These are phyloP conservation scores for Samsoniella hepiali DNA, from an alignment of 2,329 filamentous ascomycete species.

Conservation along the genomic window DNA sequence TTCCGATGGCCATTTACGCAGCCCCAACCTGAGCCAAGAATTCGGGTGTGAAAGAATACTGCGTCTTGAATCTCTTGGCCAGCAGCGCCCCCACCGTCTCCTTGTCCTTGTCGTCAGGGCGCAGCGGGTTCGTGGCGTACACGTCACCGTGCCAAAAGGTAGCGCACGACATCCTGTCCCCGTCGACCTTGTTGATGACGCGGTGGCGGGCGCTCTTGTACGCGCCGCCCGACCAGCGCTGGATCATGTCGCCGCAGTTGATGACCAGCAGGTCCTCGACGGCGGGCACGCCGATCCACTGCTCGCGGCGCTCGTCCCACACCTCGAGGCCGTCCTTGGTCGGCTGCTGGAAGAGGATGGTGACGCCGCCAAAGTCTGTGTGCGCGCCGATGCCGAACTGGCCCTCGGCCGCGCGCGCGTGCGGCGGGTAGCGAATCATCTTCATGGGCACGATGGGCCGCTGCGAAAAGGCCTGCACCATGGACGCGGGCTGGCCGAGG, in stretches of 20 bases:
- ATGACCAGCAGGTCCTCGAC: constrained; percentile 43
- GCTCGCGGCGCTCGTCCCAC: constrained; percentile 32
- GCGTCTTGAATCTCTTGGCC: too few relatives aligned
- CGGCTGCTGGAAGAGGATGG: constrained; percentile 47
- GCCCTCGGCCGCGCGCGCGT: neutral
- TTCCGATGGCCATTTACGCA: too few relatives aligned
- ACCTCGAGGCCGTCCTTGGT: constrained; percentile 45
- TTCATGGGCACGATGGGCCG: neutral
- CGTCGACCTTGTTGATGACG: constrained; percentile 46
- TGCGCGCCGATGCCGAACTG: constrained; percentile 37
- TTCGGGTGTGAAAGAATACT: too few relatives aligned
- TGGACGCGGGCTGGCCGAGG: neutral
- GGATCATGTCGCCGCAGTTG: constrained; percentile 45
- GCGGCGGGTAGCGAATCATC: neutral
- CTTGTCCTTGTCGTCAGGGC: too few relatives aligned
- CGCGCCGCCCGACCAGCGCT: constrained; percentile 43
- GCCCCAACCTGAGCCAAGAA: too few relatives aligned
- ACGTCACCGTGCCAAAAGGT: constrained; percentile 38
- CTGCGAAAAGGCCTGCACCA: neutral
- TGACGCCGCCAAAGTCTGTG: constrained; percentile 51
- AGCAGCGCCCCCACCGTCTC: too few relatives aligned
- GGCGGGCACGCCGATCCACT: constrained; percentile 30
- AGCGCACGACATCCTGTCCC: constrained; percentile 48
- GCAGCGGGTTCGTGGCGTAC: too few relatives aligned
- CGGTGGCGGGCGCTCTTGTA: constrained; percentile 50